phyloP scores from a whole-genome alignment of 2,329 filamentous ascomycete genomes.

The Didymosphaeria variabile region DNA sequence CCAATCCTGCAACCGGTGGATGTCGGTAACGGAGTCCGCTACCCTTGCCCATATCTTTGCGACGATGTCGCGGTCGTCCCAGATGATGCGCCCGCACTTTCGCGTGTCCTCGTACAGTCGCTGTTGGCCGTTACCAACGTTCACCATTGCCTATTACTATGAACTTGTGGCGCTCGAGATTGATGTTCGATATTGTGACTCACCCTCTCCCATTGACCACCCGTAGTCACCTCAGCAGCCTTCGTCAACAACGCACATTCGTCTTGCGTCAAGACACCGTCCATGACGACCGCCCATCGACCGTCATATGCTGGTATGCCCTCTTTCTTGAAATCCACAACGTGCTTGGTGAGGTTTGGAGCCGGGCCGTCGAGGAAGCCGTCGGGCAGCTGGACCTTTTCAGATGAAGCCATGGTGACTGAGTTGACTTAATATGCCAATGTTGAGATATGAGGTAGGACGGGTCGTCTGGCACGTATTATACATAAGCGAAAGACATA shows the following conservation, averaged over 20 bases:
- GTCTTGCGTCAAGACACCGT: slow-evolving; percentile 65
- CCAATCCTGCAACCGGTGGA: slow-evolving; percentile 67
- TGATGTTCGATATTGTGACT: slow-evolving; percentile 46
- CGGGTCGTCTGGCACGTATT: not conserved
- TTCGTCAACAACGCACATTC: slow-evolving; percentile 63
- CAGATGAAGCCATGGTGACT: slow-evolving; percentile 24
- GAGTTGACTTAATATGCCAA: not conserved
- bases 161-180: not conserved
- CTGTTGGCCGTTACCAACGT: slow-evolving; percentile 67
- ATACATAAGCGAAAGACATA: not conserved
- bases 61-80: slow-evolving; percentile 71
- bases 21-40: slow-evolving; percentile 56
- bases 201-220: slow-evolving; percentile 68
- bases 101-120: slow-evolving; percentile 65
- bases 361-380: slow-evolving; percentile 57
- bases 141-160: slow-evolving; percentile 57
- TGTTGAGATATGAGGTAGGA: not conserved
- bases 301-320: slow-evolving; percentile 62
- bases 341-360: slow-evolving; percentile 54
- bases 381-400: slow-evolving; percentile 48
- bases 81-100: slow-evolving; percentile 80
- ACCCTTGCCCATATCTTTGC: slow-evolving; percentile 70
- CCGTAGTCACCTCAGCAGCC: slow-evolving; percentile 24
- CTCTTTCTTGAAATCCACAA: slow-evolving; percentile 61
- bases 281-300: slow-evolving; percentile 67